Percentiles rank a stretch among this genome's conserved stretches.
Conservation (phyloP, 164 flowering plant genomes). For the Nymphaea colorata region DNA sequence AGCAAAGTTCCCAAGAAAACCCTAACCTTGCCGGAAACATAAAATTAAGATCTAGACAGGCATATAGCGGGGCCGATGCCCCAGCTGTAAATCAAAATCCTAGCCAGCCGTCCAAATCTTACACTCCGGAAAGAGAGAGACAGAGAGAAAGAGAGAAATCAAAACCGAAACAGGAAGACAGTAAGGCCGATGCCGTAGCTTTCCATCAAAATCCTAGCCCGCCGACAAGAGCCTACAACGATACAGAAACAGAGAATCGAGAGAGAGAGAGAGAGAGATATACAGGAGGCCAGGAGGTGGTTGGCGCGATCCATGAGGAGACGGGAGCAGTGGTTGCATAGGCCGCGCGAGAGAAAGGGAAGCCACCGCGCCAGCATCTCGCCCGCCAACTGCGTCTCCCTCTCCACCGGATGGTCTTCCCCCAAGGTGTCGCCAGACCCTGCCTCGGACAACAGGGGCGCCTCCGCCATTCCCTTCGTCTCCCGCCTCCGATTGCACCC, state of each 20-base stretch:
- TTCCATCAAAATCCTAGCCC: neutral
- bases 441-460: neutral
- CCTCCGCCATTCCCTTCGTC: neutral
- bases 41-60: too few species aligned
- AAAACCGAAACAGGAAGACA: neutral
- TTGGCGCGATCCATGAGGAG: constrained; percentile 40
- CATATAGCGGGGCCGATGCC: too few species aligned
- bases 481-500: neutral
- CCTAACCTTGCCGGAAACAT: too few species aligned
- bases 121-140: neutral
- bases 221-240: neutral
- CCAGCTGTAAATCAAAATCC: too few species aligned
- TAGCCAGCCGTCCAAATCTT: too few species aligned
- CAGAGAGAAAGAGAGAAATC: too few species aligned
- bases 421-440: neutral
- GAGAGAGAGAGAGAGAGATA: too few species aligned
- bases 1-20: too few species aligned
- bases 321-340: constrained; percentile 44
- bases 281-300: constrained; percentile 35
- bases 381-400: neutral
- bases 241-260: neutral
- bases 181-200: neutral
- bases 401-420: neutral
- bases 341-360: constrained; percentile 58
- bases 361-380: constrained; percentile 43